phyloP scores from a whole-genome alignment of 805 yeast species.

The Saturnispora saitoi region DNA sequence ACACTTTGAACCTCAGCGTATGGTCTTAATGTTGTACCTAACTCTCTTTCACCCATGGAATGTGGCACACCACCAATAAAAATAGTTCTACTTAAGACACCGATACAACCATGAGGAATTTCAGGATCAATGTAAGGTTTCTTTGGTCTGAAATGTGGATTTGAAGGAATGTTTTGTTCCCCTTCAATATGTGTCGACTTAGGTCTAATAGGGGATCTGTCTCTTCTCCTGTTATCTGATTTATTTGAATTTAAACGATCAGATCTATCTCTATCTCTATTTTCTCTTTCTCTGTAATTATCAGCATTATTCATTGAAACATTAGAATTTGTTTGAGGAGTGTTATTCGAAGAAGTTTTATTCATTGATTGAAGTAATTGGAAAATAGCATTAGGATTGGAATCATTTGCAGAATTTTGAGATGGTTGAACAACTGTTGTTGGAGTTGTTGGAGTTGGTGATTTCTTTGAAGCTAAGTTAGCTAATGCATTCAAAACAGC shows the following conservation, averaged over 20 bases:
- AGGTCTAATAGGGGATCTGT: slow-evolving; percentile 37
- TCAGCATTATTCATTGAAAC: slow-evolving; percentile 17
- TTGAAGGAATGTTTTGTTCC: slow-evolving; percentile 62
- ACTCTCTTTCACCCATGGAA: slow-evolving; percentile 65
- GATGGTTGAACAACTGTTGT: slow-evolving; percentile 25
- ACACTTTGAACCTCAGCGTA: slow-evolving; percentile 89
- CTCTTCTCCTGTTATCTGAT: slow-evolving; percentile 38
- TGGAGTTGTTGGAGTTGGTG: slow-evolving; percentile 21
- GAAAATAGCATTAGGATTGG: slow-evolving; percentile 37
- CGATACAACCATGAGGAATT: slow-evolving; percentile 69
- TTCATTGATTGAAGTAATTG: slow-evolving; percentile 47
- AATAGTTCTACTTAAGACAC: slow-evolving; percentile 81
- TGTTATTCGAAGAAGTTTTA: slow-evolving; percentile 10
- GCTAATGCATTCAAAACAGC: slow-evolving; percentile 66
- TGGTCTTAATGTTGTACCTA: slow-evolving; percentile 66
- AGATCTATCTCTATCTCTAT: slow-evolving; percentile 20
- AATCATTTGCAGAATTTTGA: slow-evolving; percentile 12
- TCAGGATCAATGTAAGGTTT: slow-evolving; percentile 61
- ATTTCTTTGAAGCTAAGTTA: slow-evolving; percentile 44
- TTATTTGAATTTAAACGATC: background rate
- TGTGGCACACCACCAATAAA: slow-evolving; percentile 92
- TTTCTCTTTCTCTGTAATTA: slow-evolving; percentile 20
- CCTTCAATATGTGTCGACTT: slow-evolving; percentile 35
- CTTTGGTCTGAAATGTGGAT: slow-evolving; percentile 69
- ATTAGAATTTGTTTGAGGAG: background rate